Percentiles rank a stretch among this genome's conserved stretches.
Conservation (phyloP, 164 flowering plant species). For the Dillenia turbinata region DNA sequence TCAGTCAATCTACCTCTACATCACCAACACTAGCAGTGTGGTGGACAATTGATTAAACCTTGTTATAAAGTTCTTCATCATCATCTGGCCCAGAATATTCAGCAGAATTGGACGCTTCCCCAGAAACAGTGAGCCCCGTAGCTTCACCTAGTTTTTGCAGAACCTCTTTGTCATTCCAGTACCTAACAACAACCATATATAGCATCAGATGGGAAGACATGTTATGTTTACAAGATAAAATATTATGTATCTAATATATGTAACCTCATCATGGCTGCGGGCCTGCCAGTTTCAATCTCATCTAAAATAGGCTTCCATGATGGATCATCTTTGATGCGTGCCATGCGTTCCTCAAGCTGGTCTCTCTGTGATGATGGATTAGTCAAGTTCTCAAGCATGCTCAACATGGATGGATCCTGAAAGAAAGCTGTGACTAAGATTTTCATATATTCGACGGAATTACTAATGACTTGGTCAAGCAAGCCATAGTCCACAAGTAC, state of each 20-base stretch:
- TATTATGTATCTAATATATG: not conserved
- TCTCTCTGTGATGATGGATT: slow-evolving; percentile 62
- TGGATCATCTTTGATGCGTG: slow-evolving; percentile 79
- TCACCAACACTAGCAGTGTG: slow-evolving; percentile 92
- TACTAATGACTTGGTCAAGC: no score
- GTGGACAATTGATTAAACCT: slow-evolving; percentile 86
- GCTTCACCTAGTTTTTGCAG: slow-evolving; percentile 87
- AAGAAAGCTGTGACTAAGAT: not conserved
- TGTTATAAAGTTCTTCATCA: slow-evolving; percentile 50
- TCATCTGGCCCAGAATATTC: slow-evolving; percentile 53
- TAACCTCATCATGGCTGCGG: slow-evolving; percentile 79
- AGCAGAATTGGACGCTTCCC: slow-evolving; percentile 56
- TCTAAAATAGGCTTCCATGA: slow-evolving; percentile 79
- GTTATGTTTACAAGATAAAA: not conserved
- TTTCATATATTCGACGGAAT: no score
- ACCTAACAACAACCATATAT: slow-evolving; percentile 35
- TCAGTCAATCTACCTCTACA: slow-evolving; percentile 53
- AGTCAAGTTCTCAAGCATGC: slow-evolving; percentile 64
- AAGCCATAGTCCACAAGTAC: slow-evolving; percentile 25
- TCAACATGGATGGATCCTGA: slow-evolving; percentile 91
- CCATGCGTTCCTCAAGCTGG: slow-evolving; percentile 79
- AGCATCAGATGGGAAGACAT: not conserved
- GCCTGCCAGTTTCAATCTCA: slow-evolving; percentile 89
- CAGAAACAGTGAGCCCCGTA: slow-evolving; percentile 75
- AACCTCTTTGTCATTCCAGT: slow-evolving; percentile 97